Evolutionary conservation across 2,329 filamentous ascomycete genomes (phyloP).

Genomic region (Oidium heveae): DNA sequence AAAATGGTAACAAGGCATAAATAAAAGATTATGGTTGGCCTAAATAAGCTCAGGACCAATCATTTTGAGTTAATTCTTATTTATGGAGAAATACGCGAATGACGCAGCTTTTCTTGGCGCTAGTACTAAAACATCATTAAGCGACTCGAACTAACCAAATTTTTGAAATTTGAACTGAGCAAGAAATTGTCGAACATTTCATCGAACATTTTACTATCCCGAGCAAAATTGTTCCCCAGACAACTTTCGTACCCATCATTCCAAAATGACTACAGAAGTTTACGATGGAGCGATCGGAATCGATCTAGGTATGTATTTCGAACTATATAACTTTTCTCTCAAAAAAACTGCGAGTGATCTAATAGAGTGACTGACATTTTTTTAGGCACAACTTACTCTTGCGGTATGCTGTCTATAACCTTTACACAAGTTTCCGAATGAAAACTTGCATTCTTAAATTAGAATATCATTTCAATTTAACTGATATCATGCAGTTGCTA

Average conservation of each 20-base stretch:
- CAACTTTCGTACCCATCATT: conserved; percentile 4
- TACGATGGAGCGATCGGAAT: conserved; percentile 99
- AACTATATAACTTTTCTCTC: neutral
- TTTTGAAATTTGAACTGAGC: neutral
- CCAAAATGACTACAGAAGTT: conserved; percentile 84
- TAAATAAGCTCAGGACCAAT: too few relatives aligned
- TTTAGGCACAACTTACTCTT: conserved; percentile 95
- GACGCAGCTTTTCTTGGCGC: too few relatives aligned
- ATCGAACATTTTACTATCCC: neutral
- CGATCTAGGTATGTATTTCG: conserved; percentile 59
- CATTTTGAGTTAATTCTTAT: too few relatives aligned
- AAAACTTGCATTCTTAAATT: neutral
- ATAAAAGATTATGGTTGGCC: too few relatives aligned
- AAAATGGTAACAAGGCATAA: too few relatives aligned
- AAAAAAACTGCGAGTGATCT: neutral
- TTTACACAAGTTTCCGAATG: too few relatives aligned
- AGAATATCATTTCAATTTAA: neutral
- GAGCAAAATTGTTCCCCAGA: neutral
- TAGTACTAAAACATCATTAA: neutral
- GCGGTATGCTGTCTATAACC: conserved; percentile 17
- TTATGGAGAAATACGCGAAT: too few relatives aligned
- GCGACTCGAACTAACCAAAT: neutral
- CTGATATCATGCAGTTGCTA: conserved; percentile 38
- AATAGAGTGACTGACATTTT: conserved; percentile 12
- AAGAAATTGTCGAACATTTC: neutral